Evolutionary conservation across 805 yeast species (phyloP), one percentile per base, ranked within the genome.

Genomic region (Nakazawaea pomicola): DNA sequence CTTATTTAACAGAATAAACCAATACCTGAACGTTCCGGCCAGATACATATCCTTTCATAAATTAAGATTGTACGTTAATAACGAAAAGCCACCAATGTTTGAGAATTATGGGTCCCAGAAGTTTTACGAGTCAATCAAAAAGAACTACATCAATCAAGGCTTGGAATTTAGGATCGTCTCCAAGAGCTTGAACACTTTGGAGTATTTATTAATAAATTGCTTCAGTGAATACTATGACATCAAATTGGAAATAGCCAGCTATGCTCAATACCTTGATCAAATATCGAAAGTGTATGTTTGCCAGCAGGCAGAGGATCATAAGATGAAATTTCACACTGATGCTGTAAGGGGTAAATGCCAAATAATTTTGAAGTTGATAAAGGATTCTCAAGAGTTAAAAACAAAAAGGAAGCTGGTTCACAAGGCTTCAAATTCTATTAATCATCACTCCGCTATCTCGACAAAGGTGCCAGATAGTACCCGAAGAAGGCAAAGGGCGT

Each of bases 171-270:
- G 54, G 12, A 52, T 52, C 8, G 41, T 58, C 11, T 40, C 50
- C 16, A 59, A 58, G 44, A 52, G 61, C 33, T 43, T 59, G 14
- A 49, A 42, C 20, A 34, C 57, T 12, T 35, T 56, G 25, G 61
- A 58, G 33, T 53, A 54, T 34, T 38, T 59, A 4, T 32, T 54
- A 9, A 24, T 56, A n/a, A 48, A 58, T 41, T 56, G 64, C 43
- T 57, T 45, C 41, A 33, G 25, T 4, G 36, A 37, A 14, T 32
- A 42, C 6, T 56, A 46, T 38, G 64, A 59, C 42, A 40, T 59
- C 11, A 32, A 36, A 6, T 43, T 41, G 6, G 55, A 53, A 9
- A 32, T 57, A 3, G 35, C 40, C 15, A 8, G 39, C 16, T 43
- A 51, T 20, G 30, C 42, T n/a, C 46, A 44, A n/a, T 27, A 45